Percentiles rank a stretch among this genome's conserved stretches.
Conservation (phyloP, 2,329 filamentous ascomycete genomes). For the Falciphora oryzae region DNA sequence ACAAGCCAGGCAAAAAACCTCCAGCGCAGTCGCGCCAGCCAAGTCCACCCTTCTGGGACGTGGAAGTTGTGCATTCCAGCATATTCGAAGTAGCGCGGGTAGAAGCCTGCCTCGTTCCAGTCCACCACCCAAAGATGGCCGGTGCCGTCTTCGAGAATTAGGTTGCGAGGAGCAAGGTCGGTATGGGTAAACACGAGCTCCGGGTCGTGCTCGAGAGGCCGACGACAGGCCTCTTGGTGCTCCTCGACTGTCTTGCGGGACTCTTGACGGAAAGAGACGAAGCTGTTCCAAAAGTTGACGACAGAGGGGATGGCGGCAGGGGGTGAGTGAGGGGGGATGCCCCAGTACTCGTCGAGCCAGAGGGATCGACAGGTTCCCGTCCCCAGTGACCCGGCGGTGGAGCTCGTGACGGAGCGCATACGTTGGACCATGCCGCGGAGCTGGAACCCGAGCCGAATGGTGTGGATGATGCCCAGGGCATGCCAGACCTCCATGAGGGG, state of each 20-base stretch:
- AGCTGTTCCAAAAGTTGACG: neutral
- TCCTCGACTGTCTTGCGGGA: neutral
- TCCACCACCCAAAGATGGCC: neutral
- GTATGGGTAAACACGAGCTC: slow-evolving; percentile 1
- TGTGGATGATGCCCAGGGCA: neutral
- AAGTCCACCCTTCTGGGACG: too few species aligned
- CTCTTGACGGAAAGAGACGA: slow-evolving; percentile 4
- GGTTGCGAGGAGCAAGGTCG: slow-evolving; percentile 3
- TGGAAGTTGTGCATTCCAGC: slow-evolving; percentile 1
- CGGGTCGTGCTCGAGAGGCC: neutral
- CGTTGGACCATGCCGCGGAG: neutral
- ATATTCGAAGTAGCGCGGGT: neutral
- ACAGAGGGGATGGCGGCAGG: neutral
- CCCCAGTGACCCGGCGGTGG: neutral
- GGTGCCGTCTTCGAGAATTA: neutral
- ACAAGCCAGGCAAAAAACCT: too few species aligned
- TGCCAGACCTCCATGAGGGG: neutral
- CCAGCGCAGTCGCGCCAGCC: too few species aligned
- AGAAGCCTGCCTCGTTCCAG: slow-evolving; percentile 1
- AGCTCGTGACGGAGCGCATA: neutral
- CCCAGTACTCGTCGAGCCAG: neutral
- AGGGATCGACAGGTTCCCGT: neutral
- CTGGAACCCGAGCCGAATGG: neutral
- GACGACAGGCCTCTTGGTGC: neutral
- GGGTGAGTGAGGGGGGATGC: neutral